Conservation (phyloP, 352 stramenopile genomes). For the Pythium angustatum region DNA sequence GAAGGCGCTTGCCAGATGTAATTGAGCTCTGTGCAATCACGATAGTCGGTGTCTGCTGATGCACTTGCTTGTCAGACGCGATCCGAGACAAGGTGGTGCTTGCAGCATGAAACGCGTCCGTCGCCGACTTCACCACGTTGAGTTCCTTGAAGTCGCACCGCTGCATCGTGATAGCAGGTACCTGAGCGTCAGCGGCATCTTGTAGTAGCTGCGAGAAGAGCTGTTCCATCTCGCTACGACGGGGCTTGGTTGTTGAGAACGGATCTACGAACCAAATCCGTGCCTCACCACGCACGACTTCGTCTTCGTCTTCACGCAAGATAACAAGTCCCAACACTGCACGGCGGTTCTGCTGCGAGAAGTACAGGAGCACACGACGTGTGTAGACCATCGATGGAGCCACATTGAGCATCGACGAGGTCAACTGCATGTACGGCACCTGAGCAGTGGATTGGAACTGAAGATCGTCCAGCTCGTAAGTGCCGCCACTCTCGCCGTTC, state of each 20-base stretch:
- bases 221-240: constrained; percentile 50
- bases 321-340: constrained; percentile 57
- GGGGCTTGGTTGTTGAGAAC: constrained; percentile 52
- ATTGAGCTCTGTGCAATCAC: constrained; percentile 85
- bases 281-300: constrained; percentile 38
- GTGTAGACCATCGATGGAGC: constrained; percentile 18
- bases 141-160: constrained; percentile 56
- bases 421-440: constrained; percentile 60
- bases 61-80: constrained; percentile 79
- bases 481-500: constrained; percentile 18
- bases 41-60: constrained; percentile 69
- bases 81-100: constrained; percentile 87
- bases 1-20: constrained; percentile 58
- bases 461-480: constrained; percentile 71
- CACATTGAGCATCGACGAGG: constrained; percentile 16
- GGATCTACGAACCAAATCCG: constrained; percentile 73
- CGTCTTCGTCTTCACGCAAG: constrained; percentile 41
- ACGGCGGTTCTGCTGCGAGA: constrained; percentile 67
- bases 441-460: constrained; percentile 73
- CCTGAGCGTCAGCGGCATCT: constrained; percentile 37
- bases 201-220: constrained; percentile 54
- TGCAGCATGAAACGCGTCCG: constrained; percentile 79
- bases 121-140: constrained; percentile 77
- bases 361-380: constrained; percentile 67
- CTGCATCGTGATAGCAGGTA: constrained; percentile 34